These are phyloP conservation scores for Tricholoma sp. DNA, from an alignment of 768 basidiomycete species.

Conservation along the genomic window DNA sequence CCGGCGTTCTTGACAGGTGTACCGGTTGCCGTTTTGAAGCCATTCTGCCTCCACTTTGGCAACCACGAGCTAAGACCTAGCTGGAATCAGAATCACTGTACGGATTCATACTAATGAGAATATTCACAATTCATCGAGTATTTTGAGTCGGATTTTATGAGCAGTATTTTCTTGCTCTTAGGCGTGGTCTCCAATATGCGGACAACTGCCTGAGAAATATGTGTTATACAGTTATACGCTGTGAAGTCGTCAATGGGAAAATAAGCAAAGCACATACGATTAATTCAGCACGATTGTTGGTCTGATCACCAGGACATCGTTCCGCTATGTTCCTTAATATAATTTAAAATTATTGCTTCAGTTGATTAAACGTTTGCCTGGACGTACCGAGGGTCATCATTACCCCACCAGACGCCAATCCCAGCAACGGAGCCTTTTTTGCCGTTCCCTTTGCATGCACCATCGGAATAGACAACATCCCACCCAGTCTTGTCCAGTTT, in stretches of 20 bases:
- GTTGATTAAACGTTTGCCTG: neutral
- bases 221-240: neutral
- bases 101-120: neutral
- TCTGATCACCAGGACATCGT: constrained; percentile 77
- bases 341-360: neutral
- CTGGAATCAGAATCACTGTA: neutral
- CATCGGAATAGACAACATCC: constrained; percentile 78
- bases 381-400: constrained; percentile 53
- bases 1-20: constrained; percentile 65
- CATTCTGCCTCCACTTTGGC: constrained; percentile 54
- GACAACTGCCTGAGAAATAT: constrained; percentile 63
- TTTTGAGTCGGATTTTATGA: constrained; percentile 82
- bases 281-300: constrained; percentile 86
- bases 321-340: constrained; percentile 69
- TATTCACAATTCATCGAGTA: constrained; percentile 75
- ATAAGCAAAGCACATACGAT: constrained; percentile 44
- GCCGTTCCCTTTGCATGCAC: constrained; percentile 85
- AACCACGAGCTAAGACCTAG: constrained; percentile 70
- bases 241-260: neutral
- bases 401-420: constrained; percentile 88
- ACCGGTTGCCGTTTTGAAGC: constrained; percentile 43
- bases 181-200: constrained; percentile 76
- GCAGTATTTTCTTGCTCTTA: constrained; percentile 43
- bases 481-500: constrained; percentile 26
- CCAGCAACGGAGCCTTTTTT: constrained; percentile 63